A percentile compares a stretch with the other conserved stretches of the same genome.
phyloP scores from a whole-genome alignment of 495 filamentous ascomycete genomes.

The Penicillium chermesinum region DNA sequence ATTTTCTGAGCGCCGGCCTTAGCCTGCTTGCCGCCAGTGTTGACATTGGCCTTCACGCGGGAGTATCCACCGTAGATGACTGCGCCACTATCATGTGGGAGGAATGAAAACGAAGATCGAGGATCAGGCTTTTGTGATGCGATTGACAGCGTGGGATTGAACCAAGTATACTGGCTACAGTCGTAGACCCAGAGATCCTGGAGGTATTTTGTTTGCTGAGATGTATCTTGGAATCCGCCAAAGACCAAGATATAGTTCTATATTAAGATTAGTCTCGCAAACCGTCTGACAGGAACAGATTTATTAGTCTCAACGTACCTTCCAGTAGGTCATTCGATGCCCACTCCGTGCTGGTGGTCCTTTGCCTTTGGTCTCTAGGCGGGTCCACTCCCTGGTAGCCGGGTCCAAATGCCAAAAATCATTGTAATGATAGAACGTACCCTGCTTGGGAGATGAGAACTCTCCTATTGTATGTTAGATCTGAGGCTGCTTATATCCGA shows the following conservation, averaged over 20 bases:
- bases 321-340: slow-evolving; percentile 92
- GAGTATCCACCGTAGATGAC: slow-evolving; percentile 92
- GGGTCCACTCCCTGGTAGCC: slow-evolving; percentile 77
- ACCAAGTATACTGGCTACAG: slow-evolving; percentile 69
- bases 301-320: slow-evolving; percentile 35
- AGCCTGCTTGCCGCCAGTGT: slow-evolving; percentile 48
- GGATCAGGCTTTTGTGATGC: slow-evolving; percentile 84
- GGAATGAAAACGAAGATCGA: slow-evolving; percentile 80
- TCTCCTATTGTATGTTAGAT: slow-evolving; percentile 35
- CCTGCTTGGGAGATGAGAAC: slow-evolving; percentile 83
- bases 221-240: slow-evolving; percentile 93
- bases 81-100: slow-evolving; percentile 85
- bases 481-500: not conserved
- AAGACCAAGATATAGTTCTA: slow-evolving; percentile 68
- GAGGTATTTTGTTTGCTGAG: slow-evolving; percentile 86
- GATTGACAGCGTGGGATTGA: slow-evolving; percentile 61
- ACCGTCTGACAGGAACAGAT: not conserved
- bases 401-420: slow-evolving; percentile 95
- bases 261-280: no score
- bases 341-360: slow-evolving; percentile 85
- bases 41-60: slow-evolving; percentile 64
- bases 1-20: slow-evolving; percentile 61
- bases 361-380: slow-evolving; percentile 82
- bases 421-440: slow-evolving; percentile 98
- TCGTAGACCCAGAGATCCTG: slow-evolving; percentile 66